Evolutionary conservation across 805 yeast species (phyloP), one percentile per base, ranked within the genome.

Genomic region (Millerozyma miso): DNA sequence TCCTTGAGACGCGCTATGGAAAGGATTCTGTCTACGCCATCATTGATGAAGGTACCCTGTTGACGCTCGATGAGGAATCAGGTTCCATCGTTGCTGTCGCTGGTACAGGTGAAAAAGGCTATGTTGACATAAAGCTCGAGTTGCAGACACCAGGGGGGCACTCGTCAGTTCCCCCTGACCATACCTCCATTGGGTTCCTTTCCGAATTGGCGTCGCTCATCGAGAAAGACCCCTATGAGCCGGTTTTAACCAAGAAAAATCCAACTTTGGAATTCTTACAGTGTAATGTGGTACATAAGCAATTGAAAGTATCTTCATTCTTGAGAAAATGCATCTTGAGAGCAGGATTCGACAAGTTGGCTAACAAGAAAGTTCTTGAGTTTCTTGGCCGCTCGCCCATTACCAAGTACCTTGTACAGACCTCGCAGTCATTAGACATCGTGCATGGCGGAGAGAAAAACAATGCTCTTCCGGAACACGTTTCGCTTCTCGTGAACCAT

Each of bases 161-260:
- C 56, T 80, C 91, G 1, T 83, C 90, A 6, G 59, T 74, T n/a
- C 93, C 95, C 6, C 91, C 90, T 2, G 83, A 78, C 37, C 93
- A 87, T 55, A 85, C 95, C 4, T 74, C 85, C 2, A 85, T 88
- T 62, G 96, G 93, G 10, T 74, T 87, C 31, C 67, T 82, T 40
- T 71, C 88, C 2, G 80, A 83, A 44, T 65, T 86, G 42, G 69
- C 82, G 8, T 60, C 67, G 7, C 50, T 59, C 14, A 65, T 87
- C 33, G 96, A 88, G 59, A 58, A 61, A 8, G 73, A 77, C 46
- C 83, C 81, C 5, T 81, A 67, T 53, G 56, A 63, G 15, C 68
- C 81, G 1, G 48, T 64, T 10, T 59, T 85, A 31, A 62, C 77
- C 7, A 49, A 61, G 2, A 64, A 63, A 38, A 88, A 83, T 62